These are phyloP conservation scores for Hylodesmum podocarpum DNA, from an alignment of 306 rosid species.

Conservation along the genomic window DNA sequence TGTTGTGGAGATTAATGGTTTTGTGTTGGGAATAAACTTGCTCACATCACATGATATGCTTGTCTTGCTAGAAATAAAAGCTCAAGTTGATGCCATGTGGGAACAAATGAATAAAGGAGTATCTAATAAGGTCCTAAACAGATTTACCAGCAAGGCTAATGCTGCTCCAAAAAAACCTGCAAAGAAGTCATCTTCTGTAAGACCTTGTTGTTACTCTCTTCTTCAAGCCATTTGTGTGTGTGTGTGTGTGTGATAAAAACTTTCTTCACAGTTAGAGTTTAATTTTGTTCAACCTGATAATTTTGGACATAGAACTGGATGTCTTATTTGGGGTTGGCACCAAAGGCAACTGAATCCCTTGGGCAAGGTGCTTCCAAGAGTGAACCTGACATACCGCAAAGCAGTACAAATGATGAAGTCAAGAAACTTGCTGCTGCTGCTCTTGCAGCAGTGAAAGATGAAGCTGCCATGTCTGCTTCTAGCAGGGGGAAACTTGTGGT, in stretches of 20 bases:
- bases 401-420: slow-evolving; percentile 58
- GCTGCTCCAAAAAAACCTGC: slow-evolving; percentile 44
- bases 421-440: slow-evolving; percentile 89
- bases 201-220: slow-evolving; percentile 30
- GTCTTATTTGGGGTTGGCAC: slow-evolving; percentile 73
- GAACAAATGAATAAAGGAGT: slow-evolving; percentile 92
- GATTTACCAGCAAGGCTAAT: slow-evolving; percentile 49
- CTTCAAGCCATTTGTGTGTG: background rate
- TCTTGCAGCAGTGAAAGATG: slow-evolving; percentile 62
- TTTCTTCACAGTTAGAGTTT: slow-evolving; percentile 18
- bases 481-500: slow-evolving; percentile 88
- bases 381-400: slow-evolving; percentile 34
- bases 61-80: slow-evolving; percentile 58
- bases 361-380: slow-evolving; percentile 39
- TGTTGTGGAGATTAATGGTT: background rate
- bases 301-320: slow-evolving; percentile 63
- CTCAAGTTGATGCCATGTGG: slow-evolving; percentile 89
- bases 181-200: slow-evolving; percentile 72
- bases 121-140: slow-evolving; percentile 49
- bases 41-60: slow-evolving; percentile 16
- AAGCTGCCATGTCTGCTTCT: slow-evolving; percentile 41
- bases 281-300: slow-evolving; percentile 13
- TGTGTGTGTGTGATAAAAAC: too few species aligned
- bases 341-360: slow-evolving; percentile 52
- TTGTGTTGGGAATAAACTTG: slow-evolving; percentile 19